Evolutionary conservation across 768 basidiomycete species (phyloP), one percentile per base, ranked within the genome.

Genomic region (Pholiota conissans): DNA sequence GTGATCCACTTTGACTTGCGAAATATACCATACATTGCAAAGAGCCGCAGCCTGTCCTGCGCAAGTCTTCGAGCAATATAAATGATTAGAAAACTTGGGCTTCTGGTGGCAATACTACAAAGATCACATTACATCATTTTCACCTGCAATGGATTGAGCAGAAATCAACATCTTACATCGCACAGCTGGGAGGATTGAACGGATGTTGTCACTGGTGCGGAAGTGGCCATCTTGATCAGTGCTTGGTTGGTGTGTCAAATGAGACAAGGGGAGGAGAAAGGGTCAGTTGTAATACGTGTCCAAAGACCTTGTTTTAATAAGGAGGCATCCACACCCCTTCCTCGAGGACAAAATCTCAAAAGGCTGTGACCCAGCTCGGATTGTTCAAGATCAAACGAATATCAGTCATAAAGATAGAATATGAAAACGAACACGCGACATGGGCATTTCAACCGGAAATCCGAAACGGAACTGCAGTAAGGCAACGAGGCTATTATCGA

Each of bases 1-100:
- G 6, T 39, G 11, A n/a, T 28, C 14, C 11, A 42, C 14, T 47
- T 29, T 54, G 16, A 47, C 30, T 39, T 29, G 32, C 14, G 27
- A 45, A 37, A 13, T 10, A 37, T 29, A 46, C 34, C 77, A 62
- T 57, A 82, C 80, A 50, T 76, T 76, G 62, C 82, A 82, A 16
- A 79, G 65, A 24, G 73, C 65, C 11, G 73, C 73, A 42, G 75
- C 80, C 61, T 80, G 79, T 8, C 66, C 66, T 13, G 80, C 82
- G 62, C 82, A 83, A n/a, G 79, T 82, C 72, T 82, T 82, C 35
- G 80, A 81, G 63, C 81, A 83, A 55, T 76, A 83, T 0, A 72
- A 65, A 59, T 79, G 75, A 46, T 74, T 75, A 2, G 71, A 71
- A 61, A 77, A 80, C 60, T 73, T 80, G 27, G 79, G 79, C 60